Conservation (phyloP, 2,329 filamentous ascomycete genomes). For the Diaporthe citri region DNA sequence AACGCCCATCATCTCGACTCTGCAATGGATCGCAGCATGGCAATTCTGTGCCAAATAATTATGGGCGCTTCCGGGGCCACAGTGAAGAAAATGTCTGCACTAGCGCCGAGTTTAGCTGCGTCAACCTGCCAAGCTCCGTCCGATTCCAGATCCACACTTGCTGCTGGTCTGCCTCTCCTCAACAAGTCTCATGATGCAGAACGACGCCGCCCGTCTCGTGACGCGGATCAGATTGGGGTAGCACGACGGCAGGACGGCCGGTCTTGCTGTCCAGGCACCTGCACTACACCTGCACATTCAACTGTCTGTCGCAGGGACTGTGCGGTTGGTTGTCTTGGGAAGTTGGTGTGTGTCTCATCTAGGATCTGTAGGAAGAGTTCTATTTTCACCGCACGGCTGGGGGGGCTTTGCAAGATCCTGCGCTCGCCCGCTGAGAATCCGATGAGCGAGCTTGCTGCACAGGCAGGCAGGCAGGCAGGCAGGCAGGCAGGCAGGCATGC, state of each 20-base stretch:
- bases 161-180: constrained; percentile 8
- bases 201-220: constrained; percentile 1
- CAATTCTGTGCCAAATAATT: background rate
- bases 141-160: constrained; percentile 16
- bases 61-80: constrained; percentile 21
- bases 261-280: background rate
- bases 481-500: background rate
- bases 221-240: constrained; percentile 5
- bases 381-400: constrained; percentile 30
- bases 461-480: background rate
- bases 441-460: background rate
- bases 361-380: constrained; percentile 33
- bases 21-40: background rate
- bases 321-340: background rate
- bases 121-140: constrained; percentile 25
- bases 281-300: background rate
- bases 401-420: constrained; percentile 33
- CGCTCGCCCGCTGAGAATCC: background rate
- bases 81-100: constrained; percentile 23
- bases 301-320: too few species aligned
- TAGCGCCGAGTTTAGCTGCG: constrained; percentile 26
- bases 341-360: background rate
- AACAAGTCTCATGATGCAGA: constrained; percentile 30
- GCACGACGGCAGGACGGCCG: constrained; percentile 5
- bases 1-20: background rate